Evolutionary conservation across 345 rosid genomes (phyloP).

Genomic region (Moricandia arvensis): DNA sequence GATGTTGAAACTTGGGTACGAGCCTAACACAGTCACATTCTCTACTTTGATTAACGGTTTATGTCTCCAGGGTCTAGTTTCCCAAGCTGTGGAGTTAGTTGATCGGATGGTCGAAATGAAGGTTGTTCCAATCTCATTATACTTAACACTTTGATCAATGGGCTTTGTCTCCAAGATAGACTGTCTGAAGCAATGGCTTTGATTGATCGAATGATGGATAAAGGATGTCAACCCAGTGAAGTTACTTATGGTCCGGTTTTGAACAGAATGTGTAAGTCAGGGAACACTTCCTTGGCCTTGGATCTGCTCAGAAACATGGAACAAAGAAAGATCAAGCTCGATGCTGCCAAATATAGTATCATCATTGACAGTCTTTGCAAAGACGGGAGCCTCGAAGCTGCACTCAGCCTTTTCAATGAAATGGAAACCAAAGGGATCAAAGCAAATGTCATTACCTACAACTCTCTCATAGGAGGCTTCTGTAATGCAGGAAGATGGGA

Average conservation of each 20-base stretch:
- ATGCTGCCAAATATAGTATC: constrained; percentile 11
- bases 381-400: background rate
- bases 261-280: background rate
- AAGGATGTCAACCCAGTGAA: background rate
- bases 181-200: background rate
- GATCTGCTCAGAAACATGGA: constrained; percentile 12
- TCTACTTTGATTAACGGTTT: background rate
- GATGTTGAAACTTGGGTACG: background rate
- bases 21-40: background rate
- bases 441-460: no score
- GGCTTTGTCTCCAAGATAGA: background rate
- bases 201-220: background rate
- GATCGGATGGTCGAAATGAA: background rate
- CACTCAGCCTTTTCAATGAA: no score
- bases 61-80: background rate
- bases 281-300: no score
- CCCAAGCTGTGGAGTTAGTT: background rate
- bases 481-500: no score
- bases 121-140: background rate
- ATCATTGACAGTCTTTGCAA: constrained; percentile 18
- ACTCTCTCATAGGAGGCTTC: no score
- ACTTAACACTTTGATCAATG: background rate
- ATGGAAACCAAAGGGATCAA: no score
- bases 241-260: background rate
- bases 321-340: background rate